These are phyloP conservation scores for Stipa capillata DNA, from an alignment of 176 grass and related monocot species.

Conservation along the genomic window DNA sequence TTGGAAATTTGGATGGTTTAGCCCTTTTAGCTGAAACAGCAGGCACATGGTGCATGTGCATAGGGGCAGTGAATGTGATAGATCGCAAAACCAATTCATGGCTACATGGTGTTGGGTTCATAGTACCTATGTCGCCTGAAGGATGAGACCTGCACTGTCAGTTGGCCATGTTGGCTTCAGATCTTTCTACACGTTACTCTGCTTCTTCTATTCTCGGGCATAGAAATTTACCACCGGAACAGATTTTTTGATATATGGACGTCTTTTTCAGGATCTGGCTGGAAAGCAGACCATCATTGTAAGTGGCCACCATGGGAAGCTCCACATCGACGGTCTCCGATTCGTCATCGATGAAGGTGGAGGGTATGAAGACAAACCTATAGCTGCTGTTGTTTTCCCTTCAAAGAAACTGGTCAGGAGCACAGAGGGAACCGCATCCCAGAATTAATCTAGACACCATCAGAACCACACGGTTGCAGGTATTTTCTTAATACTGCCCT, in stretches of 20 bases:
- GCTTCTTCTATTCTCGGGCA: neutral
- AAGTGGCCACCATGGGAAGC: constrained; percentile 80
- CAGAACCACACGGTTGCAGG: neutral
- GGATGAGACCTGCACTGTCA: neutral
- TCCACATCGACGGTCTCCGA: constrained; percentile 62
- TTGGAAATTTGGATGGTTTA: neutral
- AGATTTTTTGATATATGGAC: neutral
- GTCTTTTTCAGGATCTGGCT: constrained; percentile 45
- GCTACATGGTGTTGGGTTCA: neutral
- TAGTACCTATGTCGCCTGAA: neutral
- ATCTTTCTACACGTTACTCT: neutral
- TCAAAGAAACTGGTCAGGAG: constrained; percentile 54
- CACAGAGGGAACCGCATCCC: neutral
- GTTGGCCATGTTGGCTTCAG: neutral
- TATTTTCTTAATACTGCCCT: neutral
- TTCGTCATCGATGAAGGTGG: constrained; percentile 85
- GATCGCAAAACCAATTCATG: neutral
- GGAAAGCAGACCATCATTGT: constrained; percentile 55
- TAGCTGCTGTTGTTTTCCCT: constrained; percentile 74
- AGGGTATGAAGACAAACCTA: constrained; percentile 45
- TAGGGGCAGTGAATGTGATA: neutral
- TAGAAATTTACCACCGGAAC: neutral
- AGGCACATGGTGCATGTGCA: neutral
- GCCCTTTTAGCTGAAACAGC: constrained; percentile 10
- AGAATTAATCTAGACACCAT: constrained; percentile 1